phyloP scores from a whole-genome alignment of 805 yeast genomes.

The Torulaspora maleeae region DNA sequence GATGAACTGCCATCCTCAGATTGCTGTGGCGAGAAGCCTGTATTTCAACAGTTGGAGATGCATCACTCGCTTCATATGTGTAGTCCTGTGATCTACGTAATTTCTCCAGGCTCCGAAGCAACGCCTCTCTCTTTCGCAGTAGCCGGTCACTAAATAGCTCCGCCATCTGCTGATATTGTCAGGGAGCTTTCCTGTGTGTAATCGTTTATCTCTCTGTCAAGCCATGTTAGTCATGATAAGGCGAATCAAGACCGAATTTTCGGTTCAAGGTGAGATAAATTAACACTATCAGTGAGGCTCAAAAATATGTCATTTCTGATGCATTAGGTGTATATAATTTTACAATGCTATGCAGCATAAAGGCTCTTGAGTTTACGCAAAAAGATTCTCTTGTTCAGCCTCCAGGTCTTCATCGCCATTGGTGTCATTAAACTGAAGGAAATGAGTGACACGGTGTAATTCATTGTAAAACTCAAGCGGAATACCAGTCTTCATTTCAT shows the following conservation, averaged over 20 bases:
- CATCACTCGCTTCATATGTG: not conserved
- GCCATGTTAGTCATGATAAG: too few species aligned
- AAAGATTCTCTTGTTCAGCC: slow-evolving; percentile 63
- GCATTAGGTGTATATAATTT: not conserved
- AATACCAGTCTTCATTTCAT: slow-evolving; percentile 63
- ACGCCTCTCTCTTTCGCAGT: slow-evolving; percentile 2
- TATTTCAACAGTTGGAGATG: not conserved
- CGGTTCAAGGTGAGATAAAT: not conserved
- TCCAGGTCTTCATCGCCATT: slow-evolving; percentile 53
- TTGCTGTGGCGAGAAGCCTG: not conserved
- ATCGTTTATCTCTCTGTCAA: too few species aligned
- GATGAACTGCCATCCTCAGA: slow-evolving; percentile 4
- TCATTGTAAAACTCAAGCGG: slow-evolving; percentile 85
- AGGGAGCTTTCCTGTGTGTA: too few species aligned
- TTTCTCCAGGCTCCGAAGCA: not conserved
- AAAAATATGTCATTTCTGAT: too few species aligned
- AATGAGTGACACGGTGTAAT: slow-evolving; percentile 84
- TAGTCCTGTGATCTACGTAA: not conserved
- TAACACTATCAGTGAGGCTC: not conserved
- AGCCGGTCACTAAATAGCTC: slow-evolving; percentile 3
- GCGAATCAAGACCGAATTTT: not conserved
- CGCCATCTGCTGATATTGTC: not conserved
- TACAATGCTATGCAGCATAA: not conserved
- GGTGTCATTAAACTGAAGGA: slow-evolving; percentile 64
- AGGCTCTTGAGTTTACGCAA: slow-evolving; percentile 37